These are phyloP conservation scores for Gynandropsis gynandra DNA, from an alignment of 345 rosid genomes.

Conservation along the genomic window DNA sequence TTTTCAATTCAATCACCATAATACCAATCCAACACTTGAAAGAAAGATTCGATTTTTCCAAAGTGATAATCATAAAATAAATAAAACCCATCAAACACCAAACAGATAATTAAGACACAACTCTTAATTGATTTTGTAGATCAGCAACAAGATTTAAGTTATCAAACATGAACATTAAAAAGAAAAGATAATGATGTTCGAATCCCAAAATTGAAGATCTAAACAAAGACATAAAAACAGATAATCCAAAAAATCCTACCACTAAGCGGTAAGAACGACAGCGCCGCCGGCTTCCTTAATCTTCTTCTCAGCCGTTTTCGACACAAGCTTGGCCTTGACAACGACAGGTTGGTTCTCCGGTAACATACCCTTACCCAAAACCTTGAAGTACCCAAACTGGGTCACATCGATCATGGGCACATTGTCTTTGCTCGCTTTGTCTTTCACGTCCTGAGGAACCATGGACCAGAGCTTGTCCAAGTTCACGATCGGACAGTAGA, in stretches of 20 bases:
- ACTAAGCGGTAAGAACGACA: constrained; percentile 46
- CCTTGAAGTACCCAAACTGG: constrained; percentile 54
- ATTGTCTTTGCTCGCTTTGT: constrained; percentile 40
- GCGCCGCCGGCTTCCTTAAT: constrained; percentile 60
- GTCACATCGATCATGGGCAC: constrained; percentile 47
- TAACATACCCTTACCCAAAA: constrained; percentile 48
- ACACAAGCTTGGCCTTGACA: constrained; percentile 52
- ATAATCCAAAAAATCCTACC: not conserved
- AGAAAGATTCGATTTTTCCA: too few species aligned
- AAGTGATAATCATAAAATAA: too few species aligned
- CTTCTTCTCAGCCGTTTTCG: constrained; percentile 56
- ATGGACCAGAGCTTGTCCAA: constrained; percentile 60
- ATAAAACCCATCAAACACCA: too few species aligned
- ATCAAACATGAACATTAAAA: too few species aligned
- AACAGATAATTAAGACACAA: too few species aligned
- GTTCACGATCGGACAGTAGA: constrained; percentile 54
- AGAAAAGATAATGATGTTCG: too few species aligned
- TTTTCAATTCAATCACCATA: too few species aligned
- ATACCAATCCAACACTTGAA: too few species aligned
- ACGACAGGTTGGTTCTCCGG: constrained; percentile 48
- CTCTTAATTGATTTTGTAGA: too few species aligned
- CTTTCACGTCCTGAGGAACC: constrained; percentile 42
- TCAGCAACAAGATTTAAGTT: too few species aligned
- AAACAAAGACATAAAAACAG: not conserved
- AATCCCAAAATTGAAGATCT: not conserved